These are phyloP conservation scores for Camelina laxa DNA, from an alignment of 345 rosid species.

Conservation along the genomic window DNA sequence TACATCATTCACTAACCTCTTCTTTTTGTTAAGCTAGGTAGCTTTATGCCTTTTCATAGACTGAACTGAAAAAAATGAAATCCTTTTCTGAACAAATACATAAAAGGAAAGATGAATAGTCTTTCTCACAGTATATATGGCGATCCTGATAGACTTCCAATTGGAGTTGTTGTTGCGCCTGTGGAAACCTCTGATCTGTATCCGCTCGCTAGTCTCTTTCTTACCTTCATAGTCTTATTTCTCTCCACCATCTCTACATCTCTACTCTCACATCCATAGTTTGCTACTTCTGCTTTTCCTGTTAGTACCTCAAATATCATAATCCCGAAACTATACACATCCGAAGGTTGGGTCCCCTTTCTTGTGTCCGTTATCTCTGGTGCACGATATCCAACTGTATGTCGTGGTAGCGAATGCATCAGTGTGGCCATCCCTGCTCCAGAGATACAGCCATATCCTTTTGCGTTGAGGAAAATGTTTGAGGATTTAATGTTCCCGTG, in stretches of 20 bases:
- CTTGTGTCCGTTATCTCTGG: conserved; percentile 87
- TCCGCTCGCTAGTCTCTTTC: conserved; percentile 51
- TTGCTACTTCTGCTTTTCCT: conserved; percentile 72
- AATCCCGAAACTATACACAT: conserved; percentile 88
- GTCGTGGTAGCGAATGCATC: conserved; percentile 69
- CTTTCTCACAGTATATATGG: conserved; percentile 46
- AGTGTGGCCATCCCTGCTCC: conserved; percentile 75
- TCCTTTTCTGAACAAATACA: conserved; percentile 30
- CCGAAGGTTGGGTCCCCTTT: conserved; percentile 75
- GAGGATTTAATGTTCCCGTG: conserved; percentile 95
- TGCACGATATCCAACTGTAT: conserved; percentile 85
- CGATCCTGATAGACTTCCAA: conserved; percentile 48
- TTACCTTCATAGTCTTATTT: conserved; percentile 57
- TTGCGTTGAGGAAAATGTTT: conserved; percentile 71
- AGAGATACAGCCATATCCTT: conserved; percentile 65
- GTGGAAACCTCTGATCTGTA: conserved; percentile 54
- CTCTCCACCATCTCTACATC: conserved; percentile 97
- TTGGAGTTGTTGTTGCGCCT: conserved; percentile 49
- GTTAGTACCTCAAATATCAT: conserved; percentile 87
- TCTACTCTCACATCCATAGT: too few relatives aligned
- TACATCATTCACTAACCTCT: not conserved
- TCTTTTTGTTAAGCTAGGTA: conserved; percentile 3
- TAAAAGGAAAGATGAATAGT: conserved; percentile 29
- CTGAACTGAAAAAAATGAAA: conserved; percentile 29
- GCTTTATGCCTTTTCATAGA: conserved; percentile 2